Percentiles rank a stretch among this genome's conserved stretches.
Evolutionary conservation across 1,139 yeast species (phyloP).

Genomic region (Saccharomyces hybrid): DNA sequence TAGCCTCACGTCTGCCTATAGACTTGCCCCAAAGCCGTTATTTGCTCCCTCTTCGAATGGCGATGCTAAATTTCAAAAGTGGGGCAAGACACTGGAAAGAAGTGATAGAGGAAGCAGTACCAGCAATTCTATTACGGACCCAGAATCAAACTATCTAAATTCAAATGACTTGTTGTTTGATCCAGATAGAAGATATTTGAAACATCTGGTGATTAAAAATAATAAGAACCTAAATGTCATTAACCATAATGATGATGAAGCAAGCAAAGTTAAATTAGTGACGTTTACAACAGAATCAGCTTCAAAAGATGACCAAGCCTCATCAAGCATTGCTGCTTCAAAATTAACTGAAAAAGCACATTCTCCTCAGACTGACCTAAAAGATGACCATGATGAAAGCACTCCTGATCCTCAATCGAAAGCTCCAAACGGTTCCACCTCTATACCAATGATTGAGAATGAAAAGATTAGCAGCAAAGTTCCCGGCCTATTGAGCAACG

Average conservation of each 20-base stretch:
- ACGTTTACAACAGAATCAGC: neutral
- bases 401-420: neutral
- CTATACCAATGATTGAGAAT: conserved; percentile 2
- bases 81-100: neutral
- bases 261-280: neutral
- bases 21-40: conserved; percentile 38
- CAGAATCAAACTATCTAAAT: neutral
- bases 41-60: conserved; percentile 19
- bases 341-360: neutral
- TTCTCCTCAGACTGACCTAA: neutral
- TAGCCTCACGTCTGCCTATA: conserved; percentile 54
- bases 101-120: neutral
- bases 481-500: conserved; percentile 15
- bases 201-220: conserved; percentile 19
- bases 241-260: neutral
- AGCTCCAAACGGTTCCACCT: neutral
- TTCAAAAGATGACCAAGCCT: neutral
- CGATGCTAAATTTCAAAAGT: neutral
- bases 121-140: neutral
- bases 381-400: neutral
- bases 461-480: conserved; percentile 15
- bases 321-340: neutral
- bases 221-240: conserved; percentile 9
- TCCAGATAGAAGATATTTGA: conserved; percentile 26
- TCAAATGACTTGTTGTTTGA: conserved; percentile 20